Percentiles rank a stretch among this genome's conserved stretches.
phyloP scores from a whole-genome alignment of 768 basidiomycete species.

The Stropharia rugosoannulata region DNA sequence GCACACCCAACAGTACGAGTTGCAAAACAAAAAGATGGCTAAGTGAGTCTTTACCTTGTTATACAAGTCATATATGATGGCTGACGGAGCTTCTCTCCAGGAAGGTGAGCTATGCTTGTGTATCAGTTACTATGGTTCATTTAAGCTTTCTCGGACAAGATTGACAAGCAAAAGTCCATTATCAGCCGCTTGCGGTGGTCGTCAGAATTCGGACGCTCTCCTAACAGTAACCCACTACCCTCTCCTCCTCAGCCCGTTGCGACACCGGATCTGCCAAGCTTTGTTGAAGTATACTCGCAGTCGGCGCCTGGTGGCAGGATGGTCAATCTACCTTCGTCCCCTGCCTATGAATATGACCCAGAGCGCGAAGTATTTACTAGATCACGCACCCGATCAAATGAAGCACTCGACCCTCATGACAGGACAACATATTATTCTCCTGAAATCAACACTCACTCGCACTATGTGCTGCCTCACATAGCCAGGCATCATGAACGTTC shows the following conservation, averaged over 20 bases:
- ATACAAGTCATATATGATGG: neutral
- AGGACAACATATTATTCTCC: slow-evolving; percentile 1
- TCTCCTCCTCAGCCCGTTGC: slow-evolving; percentile 54
- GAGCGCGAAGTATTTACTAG: slow-evolving; percentile 10
- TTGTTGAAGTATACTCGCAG: slow-evolving; percentile 30
- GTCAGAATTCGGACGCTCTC: slow-evolving; percentile 6
- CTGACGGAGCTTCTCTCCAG: slow-evolving; percentile 9
- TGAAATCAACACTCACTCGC: neutral
- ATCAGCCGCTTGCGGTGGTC: slow-evolving; percentile 32
- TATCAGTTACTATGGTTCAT: neutral
- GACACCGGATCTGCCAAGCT: slow-evolving; percentile 40
- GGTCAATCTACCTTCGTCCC: slow-evolving; percentile 10
- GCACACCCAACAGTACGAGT: neutral
- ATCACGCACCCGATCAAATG: slow-evolving; percentile 2
- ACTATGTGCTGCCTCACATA: slow-evolving; percentile 12
- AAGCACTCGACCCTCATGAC: neutral
- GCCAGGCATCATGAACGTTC: slow-evolving; percentile 3
- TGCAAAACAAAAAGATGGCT: slow-evolving; percentile 7
- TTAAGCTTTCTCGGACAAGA: neutral
- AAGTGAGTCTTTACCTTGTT: slow-evolving; percentile 8
- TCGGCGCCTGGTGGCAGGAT: slow-evolving; percentile 13
- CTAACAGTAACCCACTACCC: slow-evolving; percentile 49
- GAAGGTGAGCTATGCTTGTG: slow-evolving; percentile 18
- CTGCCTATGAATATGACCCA: slow-evolving; percentile 10
- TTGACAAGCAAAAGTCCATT: slow-evolving; percentile 24